Base-by-base conservation (phyloP, 192 early-diverging fungal species). In the Podila verticillata region DNA sequence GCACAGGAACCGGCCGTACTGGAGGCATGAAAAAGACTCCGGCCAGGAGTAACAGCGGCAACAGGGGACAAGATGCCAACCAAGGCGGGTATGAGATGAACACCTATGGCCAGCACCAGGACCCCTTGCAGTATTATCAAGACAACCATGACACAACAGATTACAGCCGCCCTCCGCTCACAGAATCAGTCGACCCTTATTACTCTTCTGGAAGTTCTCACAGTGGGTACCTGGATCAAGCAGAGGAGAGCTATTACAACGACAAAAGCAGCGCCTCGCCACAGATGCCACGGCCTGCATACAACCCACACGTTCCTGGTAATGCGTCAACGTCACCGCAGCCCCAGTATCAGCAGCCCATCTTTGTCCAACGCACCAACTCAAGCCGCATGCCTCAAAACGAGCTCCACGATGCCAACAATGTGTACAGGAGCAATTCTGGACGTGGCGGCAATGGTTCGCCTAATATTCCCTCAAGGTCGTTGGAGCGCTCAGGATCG, bases 151-250 rank as follows among this genome's bases (percentile, higher is more conserved):
- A 79, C 49, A 72, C 58, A 22, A 72, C 57, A 15, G 75, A 79
- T 19, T 79, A 79, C 24, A 71, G 68, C 36, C 69, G 75, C 10
- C 75, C 75, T 20, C 75, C 75, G 3, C 31, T 79, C 35, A 65
- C 67, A 8, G 75, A 79, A 61, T 63, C 56, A 3, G 56, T 44
- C 17, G 74, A 77, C 28, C 67, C 68, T 17, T 77, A 77, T 58
- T 77, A 77, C 49, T 77, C 74, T 17, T 77, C 74, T 48, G 74
- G 74, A 59, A 77, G 74, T 26, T 77, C 74, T 2, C 62, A 77
- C 22, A 63, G 66, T 34, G 74, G 74, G 0, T 77, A 69, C 44
- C 31, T 77, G 61, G 74, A 77, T 35, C 74, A 77, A 20, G 63
- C 56, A 19, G 74, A 77, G n/a, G 67, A 75, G 15, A 60, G 51